Percentiles rank a stretch among this genome's conserved stretches.
Evolutionary conservation across 495 filamentous ascomycete genomes (phyloP).

Genomic region (Apiosordaria backusii): DNA sequence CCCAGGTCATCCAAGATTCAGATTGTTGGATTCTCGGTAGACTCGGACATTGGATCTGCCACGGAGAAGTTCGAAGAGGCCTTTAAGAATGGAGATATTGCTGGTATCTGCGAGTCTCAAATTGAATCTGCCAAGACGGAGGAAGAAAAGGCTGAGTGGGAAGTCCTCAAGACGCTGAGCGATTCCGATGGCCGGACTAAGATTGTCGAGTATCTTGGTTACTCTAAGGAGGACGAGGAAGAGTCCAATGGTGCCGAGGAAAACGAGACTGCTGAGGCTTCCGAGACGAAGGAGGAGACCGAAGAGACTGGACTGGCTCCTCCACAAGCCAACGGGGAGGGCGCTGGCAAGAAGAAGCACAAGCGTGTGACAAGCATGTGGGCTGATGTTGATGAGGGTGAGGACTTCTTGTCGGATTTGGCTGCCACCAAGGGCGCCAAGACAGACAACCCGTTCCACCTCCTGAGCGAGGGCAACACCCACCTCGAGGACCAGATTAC

Average conservation of each 20-base stretch:
- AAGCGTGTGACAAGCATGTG: constrained; percentile 41
- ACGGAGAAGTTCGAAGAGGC: constrained; percentile 85
- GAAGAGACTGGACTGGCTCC: constrained; percentile 45
- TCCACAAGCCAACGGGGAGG: constrained; percentile 35
- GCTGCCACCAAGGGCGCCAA: constrained; percentile 51
- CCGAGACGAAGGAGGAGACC: constrained; percentile 37
- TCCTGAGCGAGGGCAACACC: constrained; percentile 75
- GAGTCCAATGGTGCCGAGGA: constrained; percentile 47
- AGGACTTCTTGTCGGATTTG: constrained; percentile 78
- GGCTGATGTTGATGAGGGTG: constrained; percentile 67
- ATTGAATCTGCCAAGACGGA: constrained; percentile 69
- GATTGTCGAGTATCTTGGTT: constrained; percentile 84
- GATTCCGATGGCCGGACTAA: constrained; percentile 74
- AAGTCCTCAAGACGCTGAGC: constrained; percentile 84
- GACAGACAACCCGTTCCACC: constrained; percentile 52
- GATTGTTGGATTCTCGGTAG: constrained; percentile 84
- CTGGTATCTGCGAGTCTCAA: constrained; percentile 75
- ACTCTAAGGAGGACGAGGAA: constrained; percentile 56
- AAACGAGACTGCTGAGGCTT: constrained; percentile 5
- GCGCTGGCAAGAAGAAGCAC: constrained; percentile 37
- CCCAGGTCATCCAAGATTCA: constrained; percentile 68
- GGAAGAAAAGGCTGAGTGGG: constrained; percentile 93
- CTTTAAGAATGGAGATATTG: constrained; percentile 71
- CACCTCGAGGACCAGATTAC: constrained; percentile 84
- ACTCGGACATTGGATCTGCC: constrained; percentile 76